Evolutionary conservation across 495 filamentous ascomycete genomes (phyloP).

Genomic region (Monascus purpureus): DNA sequence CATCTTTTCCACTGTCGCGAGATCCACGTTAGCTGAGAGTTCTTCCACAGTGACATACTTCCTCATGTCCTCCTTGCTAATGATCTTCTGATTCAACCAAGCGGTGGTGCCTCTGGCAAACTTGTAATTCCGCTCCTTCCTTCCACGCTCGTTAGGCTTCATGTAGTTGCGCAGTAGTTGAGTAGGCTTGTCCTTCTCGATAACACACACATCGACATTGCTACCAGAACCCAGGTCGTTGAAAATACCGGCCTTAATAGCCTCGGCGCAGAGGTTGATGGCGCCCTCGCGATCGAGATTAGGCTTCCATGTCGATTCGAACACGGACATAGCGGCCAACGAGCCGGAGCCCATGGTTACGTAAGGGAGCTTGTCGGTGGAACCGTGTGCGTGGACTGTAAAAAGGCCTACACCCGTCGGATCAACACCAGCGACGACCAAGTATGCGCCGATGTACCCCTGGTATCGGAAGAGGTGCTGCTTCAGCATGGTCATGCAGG

Average conservation of each 20-base stretch:
- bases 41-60: conserved; percentile 93
- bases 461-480: conserved; percentile 98
- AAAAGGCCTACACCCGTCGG: conserved; percentile 92
- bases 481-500: conserved; percentile 99
- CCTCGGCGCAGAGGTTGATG: conserved; percentile 66
- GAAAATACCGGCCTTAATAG: conserved; percentile 96
- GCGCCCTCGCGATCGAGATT: conserved; percentile 67
- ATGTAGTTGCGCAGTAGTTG: conserved; percentile 81
- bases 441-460: conserved; percentile 94
- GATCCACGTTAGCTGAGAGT: conserved; percentile 42
- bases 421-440: conserved; percentile 95
- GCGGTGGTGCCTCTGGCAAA: conserved; percentile 86
- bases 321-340: conserved; percentile 93
- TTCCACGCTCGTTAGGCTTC: conserved; percentile 78
- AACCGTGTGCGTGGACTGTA: conserved; percentile 97
- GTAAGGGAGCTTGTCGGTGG: conserved; percentile 97
- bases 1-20: conserved; percentile 70
- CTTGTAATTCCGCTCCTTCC: conserved; percentile 85
- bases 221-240: conserved; percentile 95
- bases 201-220: conserved; percentile 94
- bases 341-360: conserved; percentile 98
- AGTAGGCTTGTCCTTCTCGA: conserved; percentile 78
- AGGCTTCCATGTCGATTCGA: conserved; percentile 90
- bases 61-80: conserved; percentile 81
- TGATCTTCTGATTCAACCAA: conserved; percentile 83